Conservation (phyloP, 768 basidiomycete genomes). For the Thelephora aurantiotincta region DNA sequence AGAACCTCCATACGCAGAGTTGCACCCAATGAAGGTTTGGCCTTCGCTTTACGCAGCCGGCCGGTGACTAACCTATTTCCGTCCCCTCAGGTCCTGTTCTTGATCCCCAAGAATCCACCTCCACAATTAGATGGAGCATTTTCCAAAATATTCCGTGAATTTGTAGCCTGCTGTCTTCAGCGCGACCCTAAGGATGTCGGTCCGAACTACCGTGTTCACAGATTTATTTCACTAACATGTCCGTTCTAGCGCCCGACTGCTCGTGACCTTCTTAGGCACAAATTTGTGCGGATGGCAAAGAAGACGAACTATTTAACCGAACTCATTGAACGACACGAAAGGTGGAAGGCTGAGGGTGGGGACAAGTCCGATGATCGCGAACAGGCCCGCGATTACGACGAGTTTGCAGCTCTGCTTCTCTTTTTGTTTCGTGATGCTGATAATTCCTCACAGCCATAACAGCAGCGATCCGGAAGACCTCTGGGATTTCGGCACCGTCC, state of each 20-base stretch:
- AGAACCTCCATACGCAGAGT: conserved; percentile 94
- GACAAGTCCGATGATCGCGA: conserved; percentile 63
- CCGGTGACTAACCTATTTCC: too few relatives aligned
- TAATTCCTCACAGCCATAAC: conserved; percentile 25
- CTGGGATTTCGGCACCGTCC: conserved; percentile 97
- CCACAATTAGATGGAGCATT: conserved; percentile 84
- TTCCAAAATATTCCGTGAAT: conserved; percentile 87
- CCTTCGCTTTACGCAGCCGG: neutral
- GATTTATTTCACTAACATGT: neutral
- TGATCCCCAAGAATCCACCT: conserved; percentile 96
- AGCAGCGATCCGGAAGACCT: conserved; percentile 64
- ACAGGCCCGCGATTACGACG: conserved; percentile 41
- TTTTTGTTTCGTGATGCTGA: neutral
- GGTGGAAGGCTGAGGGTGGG: conserved; percentile 87
- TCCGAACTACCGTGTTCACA: conserved; percentile 5
- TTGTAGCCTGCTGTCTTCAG: conserved; percentile 85
- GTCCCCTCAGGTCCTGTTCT: conserved; percentile 67
- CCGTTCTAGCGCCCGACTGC: conserved; percentile 75
- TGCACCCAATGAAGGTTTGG: conserved; percentile 96
- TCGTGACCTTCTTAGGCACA: conserved; percentile 91
- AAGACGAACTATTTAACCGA: conserved; percentile 92
- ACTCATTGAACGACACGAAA: conserved; percentile 85
- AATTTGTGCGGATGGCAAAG: conserved; percentile 89
- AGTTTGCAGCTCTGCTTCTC: conserved; percentile 28
- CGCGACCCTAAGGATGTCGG: conserved; percentile 85